phyloP scores from a whole-genome alignment of 805 yeast genomes.

The Lachancea nothofagi region DNA sequence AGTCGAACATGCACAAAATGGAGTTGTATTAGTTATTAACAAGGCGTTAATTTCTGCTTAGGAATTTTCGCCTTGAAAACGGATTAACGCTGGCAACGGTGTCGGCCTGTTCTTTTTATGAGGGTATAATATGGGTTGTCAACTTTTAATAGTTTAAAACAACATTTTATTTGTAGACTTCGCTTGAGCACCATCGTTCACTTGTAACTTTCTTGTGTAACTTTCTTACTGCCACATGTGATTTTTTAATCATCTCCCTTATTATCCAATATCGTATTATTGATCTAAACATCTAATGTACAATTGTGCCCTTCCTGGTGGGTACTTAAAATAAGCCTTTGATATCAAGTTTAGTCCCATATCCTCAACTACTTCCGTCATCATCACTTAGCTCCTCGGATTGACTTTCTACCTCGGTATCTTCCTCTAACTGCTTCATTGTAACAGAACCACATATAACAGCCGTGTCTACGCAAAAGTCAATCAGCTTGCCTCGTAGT shows the following conservation, averaged over 20 bases:
- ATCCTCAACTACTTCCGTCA: constrained; percentile 9
- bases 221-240: too few species aligned
- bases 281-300: constrained; percentile 12
- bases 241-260: too few species aligned
- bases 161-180: too few species aligned
- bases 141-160: too few species aligned
- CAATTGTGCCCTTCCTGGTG: constrained; percentile 11
- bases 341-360: too few species aligned
- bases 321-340: too few species aligned
- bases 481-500: constrained; percentile 31
- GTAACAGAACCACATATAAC: constrained; percentile 13
- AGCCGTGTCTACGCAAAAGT: constrained; percentile 21
- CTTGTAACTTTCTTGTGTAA: too few species aligned
- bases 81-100: too few species aligned
- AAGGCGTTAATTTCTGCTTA: constrained; percentile 29
- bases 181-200: too few species aligned
- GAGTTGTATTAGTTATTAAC: constrained; percentile 41
- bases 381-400: constrained; percentile 17
- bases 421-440: constrained; percentile 1
- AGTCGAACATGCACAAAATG: constrained; percentile 39
- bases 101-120: neutral
- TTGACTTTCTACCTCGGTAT: constrained; percentile 15
- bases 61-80: neutral
- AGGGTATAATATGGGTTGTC: too few species aligned
- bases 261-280: too few species aligned